phyloP scores from a whole-genome alignment of 148 eudicot species.

The Camellia sinensis region DNA sequence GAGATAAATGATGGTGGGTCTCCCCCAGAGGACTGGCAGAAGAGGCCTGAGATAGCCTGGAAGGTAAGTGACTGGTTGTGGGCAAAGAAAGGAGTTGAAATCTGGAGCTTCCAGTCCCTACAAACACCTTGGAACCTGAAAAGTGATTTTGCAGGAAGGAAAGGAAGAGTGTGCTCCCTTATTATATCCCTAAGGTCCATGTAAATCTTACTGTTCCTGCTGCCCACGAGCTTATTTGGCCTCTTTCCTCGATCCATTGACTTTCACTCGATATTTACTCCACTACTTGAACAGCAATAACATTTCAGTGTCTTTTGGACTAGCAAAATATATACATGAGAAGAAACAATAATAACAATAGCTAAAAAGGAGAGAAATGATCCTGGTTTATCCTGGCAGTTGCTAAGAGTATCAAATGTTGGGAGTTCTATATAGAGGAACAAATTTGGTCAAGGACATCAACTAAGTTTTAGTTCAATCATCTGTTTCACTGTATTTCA shows the following conservation, averaged over 20 bases:
- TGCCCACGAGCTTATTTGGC: constrained; percentile 12
- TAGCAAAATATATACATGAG: background rate
- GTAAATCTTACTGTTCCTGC: constrained; percentile 26
- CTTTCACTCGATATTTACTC: background rate
- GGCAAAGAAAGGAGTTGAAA: constrained; percentile 51
- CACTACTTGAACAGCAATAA: constrained; percentile 10
- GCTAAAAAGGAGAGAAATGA: background rate
- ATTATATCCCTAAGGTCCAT: constrained; percentile 59
- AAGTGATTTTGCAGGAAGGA: constrained; percentile 67
- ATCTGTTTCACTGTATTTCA: background rate
- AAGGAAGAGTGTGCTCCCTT: constrained; percentile 52
- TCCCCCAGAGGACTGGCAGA: constrained; percentile 35
- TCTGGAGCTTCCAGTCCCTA: constrained; percentile 58
- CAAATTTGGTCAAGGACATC: background rate
- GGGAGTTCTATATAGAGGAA: background rate
- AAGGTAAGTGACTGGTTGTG: constrained; percentile 53
- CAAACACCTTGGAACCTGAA: constrained; percentile 42
- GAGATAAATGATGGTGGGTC: constrained; percentile 39
- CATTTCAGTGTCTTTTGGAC: constrained; percentile 5
- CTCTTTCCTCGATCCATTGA: constrained; percentile 49
- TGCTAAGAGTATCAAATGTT: background rate
- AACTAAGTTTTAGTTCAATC: background rate
- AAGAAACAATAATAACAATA: constrained; percentile 6
- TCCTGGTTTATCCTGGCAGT: background rate
- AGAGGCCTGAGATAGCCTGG: constrained; percentile 41